Evolutionary conservation across 2,329 filamentous ascomycete species (phyloP).

Genomic region (Capronia epimyces): DNA sequence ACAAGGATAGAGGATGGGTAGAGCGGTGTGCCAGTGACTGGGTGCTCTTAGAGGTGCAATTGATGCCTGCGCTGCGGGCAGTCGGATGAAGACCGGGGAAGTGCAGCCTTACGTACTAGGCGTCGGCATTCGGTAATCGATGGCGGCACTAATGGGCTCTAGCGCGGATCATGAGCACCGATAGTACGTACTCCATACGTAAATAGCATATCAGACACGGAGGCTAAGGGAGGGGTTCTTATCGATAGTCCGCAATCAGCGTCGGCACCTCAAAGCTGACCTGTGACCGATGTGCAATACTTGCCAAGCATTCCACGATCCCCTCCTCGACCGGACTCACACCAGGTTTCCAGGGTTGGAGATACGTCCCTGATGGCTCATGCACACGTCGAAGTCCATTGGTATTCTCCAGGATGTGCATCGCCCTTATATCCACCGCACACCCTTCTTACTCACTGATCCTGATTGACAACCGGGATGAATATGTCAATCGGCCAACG

Average conservation of each 20-base stretch:
- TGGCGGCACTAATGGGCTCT: background rate
- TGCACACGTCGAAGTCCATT: too few relatives aligned
- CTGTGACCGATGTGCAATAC: too few relatives aligned
- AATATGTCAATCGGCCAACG: conserved; percentile 59
- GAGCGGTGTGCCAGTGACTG: conserved; percentile 2
- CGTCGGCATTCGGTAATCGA: background rate
- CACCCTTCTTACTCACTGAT: conserved; percentile 72
- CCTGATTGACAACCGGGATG: conserved; percentile 70
- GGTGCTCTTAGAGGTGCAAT: background rate
- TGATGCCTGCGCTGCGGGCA: background rate
- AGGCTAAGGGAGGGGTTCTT: too few relatives aligned
- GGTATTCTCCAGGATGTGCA: conserved; percentile 59
- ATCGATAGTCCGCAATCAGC: background rate
- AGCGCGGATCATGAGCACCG: background rate
- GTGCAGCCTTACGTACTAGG: background rate
- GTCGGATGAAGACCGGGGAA: background rate
- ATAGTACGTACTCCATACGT: too few relatives aligned
- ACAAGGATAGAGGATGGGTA: background rate
- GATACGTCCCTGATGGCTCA: too few relatives aligned
- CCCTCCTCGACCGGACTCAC: too few relatives aligned
- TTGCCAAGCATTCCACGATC: background rate
- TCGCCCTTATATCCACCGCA: conserved; percentile 67
- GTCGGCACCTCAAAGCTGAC: too few relatives aligned
- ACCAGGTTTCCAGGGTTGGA: too few relatives aligned
- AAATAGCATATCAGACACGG: too few relatives aligned